phyloP scores from a whole-genome alignment of 495 filamentous ascomycete genomes.

The Cladorrhinum samala region DNA sequence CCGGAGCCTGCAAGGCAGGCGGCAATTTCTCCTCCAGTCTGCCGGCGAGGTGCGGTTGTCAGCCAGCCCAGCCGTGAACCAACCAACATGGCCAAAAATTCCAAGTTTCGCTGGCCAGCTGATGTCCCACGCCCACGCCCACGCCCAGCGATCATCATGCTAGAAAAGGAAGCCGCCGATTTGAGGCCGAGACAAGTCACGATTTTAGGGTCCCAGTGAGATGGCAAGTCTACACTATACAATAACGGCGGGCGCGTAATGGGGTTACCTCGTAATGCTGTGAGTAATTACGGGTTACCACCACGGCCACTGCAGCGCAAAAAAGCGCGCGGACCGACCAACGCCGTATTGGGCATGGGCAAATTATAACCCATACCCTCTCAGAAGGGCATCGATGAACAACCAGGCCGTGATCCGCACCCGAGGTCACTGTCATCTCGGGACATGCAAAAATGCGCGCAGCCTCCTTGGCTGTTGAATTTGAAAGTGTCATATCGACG shows the following conservation, averaged over 20 bases:
- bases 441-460: constrained; percentile 4
- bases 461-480: not conserved
- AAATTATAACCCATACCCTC: not conserved
- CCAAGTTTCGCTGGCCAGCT: too few relatives aligned
- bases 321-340: constrained; percentile 4
- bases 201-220: too few relatives aligned
- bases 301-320: not conserved
- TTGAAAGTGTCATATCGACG: not conserved
- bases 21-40: too few relatives aligned
- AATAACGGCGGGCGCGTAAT: not conserved
- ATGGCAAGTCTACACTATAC: too few relatives aligned
- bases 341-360: constrained; percentile 2
- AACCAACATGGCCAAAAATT: too few relatives aligned
- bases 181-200: not conserved
- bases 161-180: not conserved
- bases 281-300: not conserved
- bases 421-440: constrained; percentile 1
- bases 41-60: too few relatives aligned
- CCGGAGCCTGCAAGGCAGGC: too few relatives aligned
- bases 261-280: not conserved
- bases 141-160: too few relatives aligned
- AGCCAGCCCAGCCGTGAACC: too few relatives aligned
- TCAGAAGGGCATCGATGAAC: not conserved
- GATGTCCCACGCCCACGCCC: too few relatives aligned
- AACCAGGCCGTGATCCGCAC: not conserved